Conservation (phyloP, 176 grass and related monocot species). For the Lolium multiflorum region DNA sequence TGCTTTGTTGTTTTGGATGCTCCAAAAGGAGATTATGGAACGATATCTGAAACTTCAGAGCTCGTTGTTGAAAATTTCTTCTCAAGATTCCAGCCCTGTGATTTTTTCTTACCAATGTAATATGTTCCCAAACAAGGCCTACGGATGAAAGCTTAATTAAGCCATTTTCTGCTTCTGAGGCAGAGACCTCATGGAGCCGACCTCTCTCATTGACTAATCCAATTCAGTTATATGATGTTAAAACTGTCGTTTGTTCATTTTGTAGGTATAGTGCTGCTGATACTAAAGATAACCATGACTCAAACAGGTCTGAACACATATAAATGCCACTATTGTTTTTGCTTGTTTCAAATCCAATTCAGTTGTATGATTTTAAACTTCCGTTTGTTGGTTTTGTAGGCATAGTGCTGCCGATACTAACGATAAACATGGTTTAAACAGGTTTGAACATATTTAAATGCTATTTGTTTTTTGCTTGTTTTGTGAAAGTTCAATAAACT, state of each 20-base stretch:
- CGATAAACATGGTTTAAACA: neutral
- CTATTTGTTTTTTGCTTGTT: neutral
- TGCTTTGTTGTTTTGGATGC: constrained; percentile 13
- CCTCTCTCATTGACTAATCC: neutral
- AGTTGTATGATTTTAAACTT: neutral
- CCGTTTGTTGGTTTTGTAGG: neutral
- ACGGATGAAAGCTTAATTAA: neutral
- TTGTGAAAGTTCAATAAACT: neutral
- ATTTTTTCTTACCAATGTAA: neutral
- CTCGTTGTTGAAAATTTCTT: neutral
- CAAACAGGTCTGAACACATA: neutral
- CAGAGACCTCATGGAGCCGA: neutral
- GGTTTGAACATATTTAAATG: neutral
- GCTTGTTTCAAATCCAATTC: neutral
- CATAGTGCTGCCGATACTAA: neutral
- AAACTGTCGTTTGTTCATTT: neutral
- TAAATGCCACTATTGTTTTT: neutral
- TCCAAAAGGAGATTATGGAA: neutral
- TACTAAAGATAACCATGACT: neutral
- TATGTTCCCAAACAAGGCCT: neutral
- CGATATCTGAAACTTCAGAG: neutral
- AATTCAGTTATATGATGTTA: neutral
- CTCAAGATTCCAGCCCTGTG: neutral
- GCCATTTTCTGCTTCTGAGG: neutral
- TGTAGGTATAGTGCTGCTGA: neutral